Evolutionary conservation across 177 flowering plant species (phyloP), one percentile per base, ranked within the genome.

Genomic region (Vitis hybrid): DNA sequence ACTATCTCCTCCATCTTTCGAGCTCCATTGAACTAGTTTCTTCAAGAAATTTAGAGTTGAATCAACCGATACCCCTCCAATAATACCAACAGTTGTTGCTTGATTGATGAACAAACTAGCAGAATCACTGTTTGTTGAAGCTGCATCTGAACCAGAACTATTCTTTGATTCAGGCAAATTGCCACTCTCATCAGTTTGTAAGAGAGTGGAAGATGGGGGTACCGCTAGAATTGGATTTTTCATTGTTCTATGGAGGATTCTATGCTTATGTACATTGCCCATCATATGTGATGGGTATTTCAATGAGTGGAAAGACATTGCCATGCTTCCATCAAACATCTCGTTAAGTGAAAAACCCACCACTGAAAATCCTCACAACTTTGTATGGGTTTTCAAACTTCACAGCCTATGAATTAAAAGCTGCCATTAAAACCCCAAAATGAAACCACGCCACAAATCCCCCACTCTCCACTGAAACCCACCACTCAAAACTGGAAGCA

Each of bases 41-140:
- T 76, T 77, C 72, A 88, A 70, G 73, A 93, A 91, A 55, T 53
- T 84, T 41, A 88, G 63, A 49, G 92, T 87, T 17, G 92, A 82
- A 71, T 72, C 75, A 48, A 82, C 82, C 0, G 92, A 90, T 21
- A 79, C 71, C 8, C 97, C 98, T 76, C 98, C 94, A 41, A 93
- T 84, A 64, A 93, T 77, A 9, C 98, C 97, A 1, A 93, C 80
- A 1, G 88, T 75, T 71, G 83, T 88, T 18, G 74, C 66, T 65
- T 84, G 87, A 67, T 66, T 67, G 56, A 80, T 69, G 60, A 84
- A 63, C 5, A 80, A 71, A 70, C 62, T 35, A 63, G 73, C 14
- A 56, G 70, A 20, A n/a, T 59, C 72, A 54, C 64, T 58, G 53
- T 62, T 55, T 52, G 32, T 48, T 15, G 74, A 67, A 50, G 73